Evolutionary conservation across 2,329 filamentous ascomycete genomes (phyloP), one percentile per base, ranked within the genome.

Genomic region (Penicillium sp.): DNA sequence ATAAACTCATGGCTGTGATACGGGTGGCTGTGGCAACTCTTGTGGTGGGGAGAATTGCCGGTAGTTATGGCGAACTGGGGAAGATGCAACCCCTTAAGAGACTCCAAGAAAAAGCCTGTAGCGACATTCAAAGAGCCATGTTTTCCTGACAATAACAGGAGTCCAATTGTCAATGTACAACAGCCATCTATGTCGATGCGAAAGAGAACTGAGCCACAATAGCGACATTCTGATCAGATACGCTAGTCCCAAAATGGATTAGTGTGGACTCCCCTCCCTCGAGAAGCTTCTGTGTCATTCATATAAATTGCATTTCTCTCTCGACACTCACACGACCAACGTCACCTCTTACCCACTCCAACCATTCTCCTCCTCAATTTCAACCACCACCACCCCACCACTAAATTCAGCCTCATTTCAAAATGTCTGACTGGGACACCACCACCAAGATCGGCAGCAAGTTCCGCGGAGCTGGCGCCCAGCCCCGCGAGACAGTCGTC

Each of bases 371-470:
- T 33, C 14, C 41, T 22, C 19, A 27, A 50, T n/a, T 40, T 39
- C 29, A 33, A 36, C 36, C 29, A 38, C 46, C 39, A 12, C 39
- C 25, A 29, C 28, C 16, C 41, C 25, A 31, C 28, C 16, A 28
- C 49, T 41, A 43, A 46, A 45, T 22, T 25, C 34, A 33, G 34
- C 14, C 36, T 49, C 18, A 19, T 5, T 38, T 37, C 64, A 73
- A 62, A 61, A 80, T 82, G 84, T 84, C 87, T 67, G 89, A 95
- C 66, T 97, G 92, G 91, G 87, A 95, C 64, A 73, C 76, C 61
- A 83, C 87, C 63, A 95, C 90, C 75, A 95, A 93, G 81, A 97
- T 99, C 69, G 93, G 93, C 67, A 89, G 83, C 82, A 92, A 88
- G 75, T 81, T 81, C 67, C 83, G 84, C 65, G 80, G 84, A 60